Conservation (phyloP, 75 land plant genomes). For the Chamaecyparis obtusa region DNA sequence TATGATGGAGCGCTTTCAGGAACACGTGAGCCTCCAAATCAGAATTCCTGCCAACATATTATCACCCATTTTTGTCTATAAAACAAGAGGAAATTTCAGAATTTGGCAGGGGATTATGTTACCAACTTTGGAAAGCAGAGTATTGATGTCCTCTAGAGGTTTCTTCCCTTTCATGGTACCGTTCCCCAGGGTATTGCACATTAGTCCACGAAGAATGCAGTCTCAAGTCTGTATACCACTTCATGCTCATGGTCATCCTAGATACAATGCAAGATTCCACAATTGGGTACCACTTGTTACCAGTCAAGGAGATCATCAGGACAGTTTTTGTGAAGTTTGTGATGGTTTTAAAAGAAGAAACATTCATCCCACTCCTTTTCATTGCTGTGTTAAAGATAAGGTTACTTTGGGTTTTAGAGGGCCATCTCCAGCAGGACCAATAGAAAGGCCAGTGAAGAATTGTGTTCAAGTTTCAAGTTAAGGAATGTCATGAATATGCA, state of each 20-base stretch:
- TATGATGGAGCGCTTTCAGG: constrained; percentile 15
- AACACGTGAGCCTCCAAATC: constrained; percentile 19
- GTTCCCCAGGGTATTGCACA: neutral
- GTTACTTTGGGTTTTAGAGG: constrained; percentile 57
- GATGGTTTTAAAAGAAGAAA: constrained; percentile 23
- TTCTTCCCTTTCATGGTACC: constrained; percentile 8
- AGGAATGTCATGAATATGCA: too few species aligned
- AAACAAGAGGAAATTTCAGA: too few species aligned
- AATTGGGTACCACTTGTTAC: neutral
- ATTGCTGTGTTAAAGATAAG: constrained; percentile 66
- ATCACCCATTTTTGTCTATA: too few species aligned
- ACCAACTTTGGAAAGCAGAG: neutral
- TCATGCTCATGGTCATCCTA: neutral
- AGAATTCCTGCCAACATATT: too few species aligned
- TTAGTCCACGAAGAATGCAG: constrained; percentile 10
- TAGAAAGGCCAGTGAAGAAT: constrained; percentile 50
- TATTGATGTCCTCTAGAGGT: neutral
- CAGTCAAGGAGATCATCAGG: neutral
- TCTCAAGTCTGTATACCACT: neutral
- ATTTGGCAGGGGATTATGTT: neutral
- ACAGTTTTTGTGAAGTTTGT: constrained; percentile 17
- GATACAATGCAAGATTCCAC: neutral
- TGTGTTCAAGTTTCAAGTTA: constrained; percentile 1
- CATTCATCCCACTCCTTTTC: constrained; percentile 48
- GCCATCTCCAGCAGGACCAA: constrained; percentile 71